Base-by-base conservation (phyloP, 177 flowering plant species). In the Vitis hybrid region DNA sequence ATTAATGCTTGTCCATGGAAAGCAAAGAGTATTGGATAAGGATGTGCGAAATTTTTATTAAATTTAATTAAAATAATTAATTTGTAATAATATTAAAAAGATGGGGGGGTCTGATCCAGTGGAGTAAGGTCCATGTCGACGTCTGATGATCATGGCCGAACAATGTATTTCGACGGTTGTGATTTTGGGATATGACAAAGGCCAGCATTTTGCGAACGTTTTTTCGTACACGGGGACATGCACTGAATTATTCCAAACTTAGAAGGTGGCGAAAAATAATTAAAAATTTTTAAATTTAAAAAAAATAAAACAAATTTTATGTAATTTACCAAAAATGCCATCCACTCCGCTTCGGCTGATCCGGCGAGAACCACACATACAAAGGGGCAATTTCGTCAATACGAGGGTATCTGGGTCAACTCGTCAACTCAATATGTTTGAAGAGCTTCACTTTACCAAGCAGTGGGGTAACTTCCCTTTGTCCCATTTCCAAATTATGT, bases 201-300 rank as follows among this genome's bases (percentile, higher is more conserved):
- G 47, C 47, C 47, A 5, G 47, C 47, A 38, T 38, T 28, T 8
- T 5, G 47, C 47, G 2, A 38, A 38, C 47, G 47, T 38, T 38
- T 17, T 55, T 14, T 55, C 18, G 18, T 55, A 14, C 17, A 59
- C 62, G 12, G 4, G 31, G 33, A 59, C 10, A 59, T 59, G 62
- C 64, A 62, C 33, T 62, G 64, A 31, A 62, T 14, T 62, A 62
- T 28, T 60, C 64, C 64, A 31, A 62, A 6, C 49, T 28, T 62
- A 15, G 64, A 62, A 31, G 49, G 14, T 31, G 22, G n/a, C 10
- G 18, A 31, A 62, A 62, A 61, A 38, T 8, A 38, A 38, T 38
- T 38, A 5, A 38, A 38, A 38, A 4, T 6, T 38, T 38, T 20
- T 20, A 1, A 20, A 20, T 6, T 7, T 7, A 38, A 38, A 5